These are phyloP conservation scores for Paramecium caudatum DNA, from an alignment of 73 alveolate species.

Conservation along the genomic window DNA sequence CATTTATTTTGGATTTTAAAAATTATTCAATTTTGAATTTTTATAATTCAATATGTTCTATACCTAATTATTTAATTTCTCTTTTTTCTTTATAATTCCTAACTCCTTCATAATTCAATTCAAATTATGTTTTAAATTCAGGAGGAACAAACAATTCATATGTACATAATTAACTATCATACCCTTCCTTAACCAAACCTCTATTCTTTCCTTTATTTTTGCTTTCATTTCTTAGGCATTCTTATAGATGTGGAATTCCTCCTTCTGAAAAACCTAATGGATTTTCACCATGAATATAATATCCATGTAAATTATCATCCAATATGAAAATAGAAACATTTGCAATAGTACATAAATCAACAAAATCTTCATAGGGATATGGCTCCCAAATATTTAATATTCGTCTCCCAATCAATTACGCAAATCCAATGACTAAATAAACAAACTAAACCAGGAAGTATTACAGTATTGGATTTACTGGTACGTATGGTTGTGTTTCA, in stretches of 20 bases:
- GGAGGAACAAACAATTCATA: slow-evolving; percentile 92
- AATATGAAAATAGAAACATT: slow-evolving; percentile 94
- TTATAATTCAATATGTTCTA: slow-evolving; percentile 77
- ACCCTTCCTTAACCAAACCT: slow-evolving; percentile 85
- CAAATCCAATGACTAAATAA: slow-evolving; percentile 85
- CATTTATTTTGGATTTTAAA: slow-evolving; percentile 81
- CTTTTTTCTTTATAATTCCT: slow-evolving; percentile 77
- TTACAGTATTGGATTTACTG: slow-evolving; percentile 82
- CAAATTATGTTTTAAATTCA: slow-evolving; percentile 83
- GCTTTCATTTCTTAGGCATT: slow-evolving; percentile 91
- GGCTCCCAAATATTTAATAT: slow-evolving; percentile 87
- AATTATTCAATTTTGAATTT: slow-evolving; percentile 82
- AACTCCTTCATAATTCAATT: slow-evolving; percentile 74
- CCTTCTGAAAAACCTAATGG: slow-evolving; percentile 96
- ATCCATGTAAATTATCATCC: slow-evolving; percentile 95
- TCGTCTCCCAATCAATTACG: slow-evolving; percentile 82
- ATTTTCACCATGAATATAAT: slow-evolving; percentile 97
- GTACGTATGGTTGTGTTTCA: slow-evolving; percentile 73
- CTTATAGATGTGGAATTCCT: slow-evolving; percentile 81
- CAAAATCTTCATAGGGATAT: slow-evolving; percentile 86
- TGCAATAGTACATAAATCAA: slow-evolving; percentile 96
- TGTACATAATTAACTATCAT: slow-evolving; percentile 87
- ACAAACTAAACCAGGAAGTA: slow-evolving; percentile 87
- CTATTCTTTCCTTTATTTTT: slow-evolving; percentile 86
- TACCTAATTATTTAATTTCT: slow-evolving; percentile 75